phyloP scores from a whole-genome alignment of 1,284 basidiomycete species.

The Heterobasidion occidentale region DNA sequence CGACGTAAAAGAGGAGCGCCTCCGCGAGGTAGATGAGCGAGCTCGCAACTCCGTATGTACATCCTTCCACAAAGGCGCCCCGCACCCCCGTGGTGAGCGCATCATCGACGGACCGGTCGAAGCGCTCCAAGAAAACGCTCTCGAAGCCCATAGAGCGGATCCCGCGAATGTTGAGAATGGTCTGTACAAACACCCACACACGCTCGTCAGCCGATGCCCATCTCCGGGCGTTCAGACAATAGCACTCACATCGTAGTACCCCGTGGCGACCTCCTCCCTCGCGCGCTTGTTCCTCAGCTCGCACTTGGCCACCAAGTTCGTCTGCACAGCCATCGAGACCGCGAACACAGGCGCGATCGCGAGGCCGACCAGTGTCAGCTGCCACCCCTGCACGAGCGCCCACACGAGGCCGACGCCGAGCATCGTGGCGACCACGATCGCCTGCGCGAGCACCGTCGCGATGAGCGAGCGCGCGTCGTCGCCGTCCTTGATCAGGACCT shows the following conservation, averaged over 20 bases:
- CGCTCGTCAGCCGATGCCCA: constrained; percentile 1
- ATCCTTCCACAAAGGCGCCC: constrained; percentile 79
- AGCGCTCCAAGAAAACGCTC: constrained; percentile 61
- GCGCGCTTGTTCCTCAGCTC: constrained; percentile 80
- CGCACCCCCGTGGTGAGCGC: constrained; percentile 67
- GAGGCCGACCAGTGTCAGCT: constrained; percentile 87
- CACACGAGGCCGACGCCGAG: constrained; percentile 77
- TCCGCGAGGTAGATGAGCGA: constrained; percentile 84
- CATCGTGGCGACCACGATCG: constrained; percentile 74
- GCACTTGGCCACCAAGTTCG: constrained; percentile 57
- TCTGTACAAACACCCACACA: constrained; percentile 30
- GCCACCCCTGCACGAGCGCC: constrained; percentile 87
- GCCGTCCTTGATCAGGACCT: constrained; percentile 82
- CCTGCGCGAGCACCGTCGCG: constrained; percentile 68
- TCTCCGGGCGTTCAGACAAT: neutral
- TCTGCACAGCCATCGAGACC: constrained; percentile 66
- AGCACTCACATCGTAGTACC: constrained; percentile 74
- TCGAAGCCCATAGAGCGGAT: constrained; percentile 92
- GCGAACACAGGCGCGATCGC: constrained; percentile 85
- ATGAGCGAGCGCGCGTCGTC: constrained; percentile 85
- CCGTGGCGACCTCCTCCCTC: constrained; percentile 78
- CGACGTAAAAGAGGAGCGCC: constrained; percentile 87
- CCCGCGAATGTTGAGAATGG: constrained; percentile 79
- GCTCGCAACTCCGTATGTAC: constrained; percentile 75
- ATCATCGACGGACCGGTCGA: constrained; percentile 49